phyloP scores from a whole-genome alignment of 805 yeast genomes.

The Starmera quercuum region DNA sequence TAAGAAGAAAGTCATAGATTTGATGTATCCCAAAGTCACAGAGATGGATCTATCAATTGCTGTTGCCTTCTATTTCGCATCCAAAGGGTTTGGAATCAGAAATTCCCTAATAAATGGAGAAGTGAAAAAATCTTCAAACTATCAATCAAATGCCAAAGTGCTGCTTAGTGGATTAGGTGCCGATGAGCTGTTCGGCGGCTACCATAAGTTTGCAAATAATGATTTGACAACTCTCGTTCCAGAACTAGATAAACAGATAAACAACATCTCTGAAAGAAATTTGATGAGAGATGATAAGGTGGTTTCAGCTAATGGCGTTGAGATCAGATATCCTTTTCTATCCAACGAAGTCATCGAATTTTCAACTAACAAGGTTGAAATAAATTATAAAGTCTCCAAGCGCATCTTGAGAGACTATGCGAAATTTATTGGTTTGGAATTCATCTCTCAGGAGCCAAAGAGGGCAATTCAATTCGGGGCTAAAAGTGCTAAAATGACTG shows the following conservation, averaged over 20 bases:
- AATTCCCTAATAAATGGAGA: conserved; percentile 4
- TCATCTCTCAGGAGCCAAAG: conserved; percentile 69
- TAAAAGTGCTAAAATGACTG: conserved; percentile 85
- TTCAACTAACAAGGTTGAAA: conserved; percentile 40
- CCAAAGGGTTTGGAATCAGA: conserved; percentile 43
- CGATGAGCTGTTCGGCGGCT: conserved; percentile 95
- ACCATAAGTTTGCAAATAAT: conserved; percentile 64
- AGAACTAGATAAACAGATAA: conserved; percentile 66
- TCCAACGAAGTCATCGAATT: conserved; percentile 51
- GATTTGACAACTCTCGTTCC: conserved; percentile 36
- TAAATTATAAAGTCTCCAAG: conserved; percentile 44
- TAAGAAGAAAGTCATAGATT: conserved; percentile 42
- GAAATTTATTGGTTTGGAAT: conserved; percentile 32
- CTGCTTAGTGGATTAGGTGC: conserved; percentile 93
- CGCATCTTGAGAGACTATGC: conserved; percentile 60
- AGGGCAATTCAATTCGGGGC: conserved; percentile 98
- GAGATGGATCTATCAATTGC: conserved; percentile 97
- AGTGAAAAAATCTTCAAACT: conserved; percentile 18
- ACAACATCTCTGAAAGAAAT: conserved; percentile 69
- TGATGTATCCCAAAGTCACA: conserved; percentile 79
- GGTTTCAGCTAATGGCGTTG: conserved; percentile 80
- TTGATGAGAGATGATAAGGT: conserved; percentile 91
- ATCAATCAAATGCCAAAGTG: conserved; percentile 54
- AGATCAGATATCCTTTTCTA: conserved; percentile 80
- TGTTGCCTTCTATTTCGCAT: conserved; percentile 89